Evolutionary conservation across 768 basidiomycete species (phyloP).

Genomic region (Suillus brevipes): DNA sequence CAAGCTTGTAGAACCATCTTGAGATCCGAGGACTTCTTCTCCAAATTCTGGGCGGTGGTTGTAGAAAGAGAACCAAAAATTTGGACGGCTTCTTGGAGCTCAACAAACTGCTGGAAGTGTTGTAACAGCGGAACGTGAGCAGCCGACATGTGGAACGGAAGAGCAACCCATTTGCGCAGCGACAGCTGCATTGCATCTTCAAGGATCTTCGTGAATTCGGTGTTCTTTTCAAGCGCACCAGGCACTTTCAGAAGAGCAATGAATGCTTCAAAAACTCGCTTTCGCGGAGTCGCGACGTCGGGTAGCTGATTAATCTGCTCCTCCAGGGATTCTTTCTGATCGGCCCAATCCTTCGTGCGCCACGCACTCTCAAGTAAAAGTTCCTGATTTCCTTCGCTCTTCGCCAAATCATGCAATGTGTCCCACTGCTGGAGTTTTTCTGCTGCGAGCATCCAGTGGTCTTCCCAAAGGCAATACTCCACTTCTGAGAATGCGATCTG

Average conservation of each 20-base stretch:
- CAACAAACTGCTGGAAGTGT: slow-evolving; percentile 98
- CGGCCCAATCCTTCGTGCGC: slow-evolving; percentile 91
- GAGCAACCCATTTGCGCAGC: slow-evolving; percentile 90
- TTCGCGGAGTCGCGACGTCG: slow-evolving; percentile 91
- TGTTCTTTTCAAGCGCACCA: slow-evolving; percentile 75
- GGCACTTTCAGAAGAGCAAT: slow-evolving; percentile 86
- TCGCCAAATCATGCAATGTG: slow-evolving; percentile 85
- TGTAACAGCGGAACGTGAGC: slow-evolving; percentile 94
- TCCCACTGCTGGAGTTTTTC: slow-evolving; percentile 99
- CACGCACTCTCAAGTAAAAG: slow-evolving; percentile 93
- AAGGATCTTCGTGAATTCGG: slow-evolving; percentile 82
- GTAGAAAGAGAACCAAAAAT: slow-evolving; percentile 89
- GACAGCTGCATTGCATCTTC: slow-evolving; percentile 98
- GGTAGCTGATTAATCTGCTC: slow-evolving; percentile 77
- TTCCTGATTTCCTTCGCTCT: slow-evolving; percentile 87
- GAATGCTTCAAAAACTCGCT: slow-evolving; percentile 96
- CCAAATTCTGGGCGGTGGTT: slow-evolving; percentile 86
- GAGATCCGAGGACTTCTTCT: slow-evolving; percentile 92
- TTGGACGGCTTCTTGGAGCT: slow-evolving; percentile 92
- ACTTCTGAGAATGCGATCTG: slow-evolving; percentile 88
- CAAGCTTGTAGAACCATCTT: slow-evolving; percentile 97
- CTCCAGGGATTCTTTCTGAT: slow-evolving; percentile 74
- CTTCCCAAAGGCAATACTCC: slow-evolving; percentile 98
- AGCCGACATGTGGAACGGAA: slow-evolving; percentile 84
- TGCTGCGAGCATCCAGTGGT: slow-evolving; percentile 95